Conservation (phyloP, 345 rosid species). For the Dipteronia sinensis region DNA sequence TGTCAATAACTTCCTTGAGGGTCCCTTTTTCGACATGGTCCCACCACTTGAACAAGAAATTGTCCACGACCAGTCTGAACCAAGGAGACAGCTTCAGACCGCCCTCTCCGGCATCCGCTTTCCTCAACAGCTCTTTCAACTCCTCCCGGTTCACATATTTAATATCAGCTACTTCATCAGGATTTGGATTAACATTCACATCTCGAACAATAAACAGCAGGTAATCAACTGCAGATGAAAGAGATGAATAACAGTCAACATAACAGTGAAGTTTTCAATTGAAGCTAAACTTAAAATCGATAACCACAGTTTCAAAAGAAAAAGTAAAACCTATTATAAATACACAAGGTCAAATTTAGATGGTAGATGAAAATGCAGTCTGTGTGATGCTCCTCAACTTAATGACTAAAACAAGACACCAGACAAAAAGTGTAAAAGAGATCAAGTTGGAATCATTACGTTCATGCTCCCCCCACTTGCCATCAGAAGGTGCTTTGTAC, state of each 20-base stretch:
- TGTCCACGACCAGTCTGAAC: constrained; percentile 93
- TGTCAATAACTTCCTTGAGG: constrained; percentile 62
- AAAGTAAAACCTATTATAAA: too few relatives aligned
- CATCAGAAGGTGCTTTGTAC: constrained; percentile 98
- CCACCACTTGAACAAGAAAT: constrained; percentile 97
- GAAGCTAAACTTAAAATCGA: neutral
- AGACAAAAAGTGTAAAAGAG: neutral
- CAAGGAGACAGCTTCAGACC: constrained; percentile 88
- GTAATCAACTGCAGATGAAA: constrained; percentile 74
- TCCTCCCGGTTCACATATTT: constrained; percentile 81
- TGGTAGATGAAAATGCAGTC: neutral
- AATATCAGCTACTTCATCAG: constrained; percentile 82
- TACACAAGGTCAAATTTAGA: too few relatives aligned
- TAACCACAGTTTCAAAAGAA: neutral
- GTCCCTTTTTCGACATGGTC: constrained; percentile 81
- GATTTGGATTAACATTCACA: constrained; percentile 70
- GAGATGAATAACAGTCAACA: constrained; percentile 5
- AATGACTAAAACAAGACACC: too few relatives aligned
- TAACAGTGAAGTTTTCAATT: neutral
- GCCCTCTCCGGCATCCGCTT: constrained; percentile 85
- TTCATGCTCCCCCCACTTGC: constrained; percentile 99
- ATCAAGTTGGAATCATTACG: constrained; percentile 43
- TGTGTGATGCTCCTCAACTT: too few relatives aligned
- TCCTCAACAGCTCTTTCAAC: constrained; percentile 79
- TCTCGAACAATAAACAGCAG: constrained; percentile 82